phyloP scores from a whole-genome alignment of 257 asterid species.

The Dorcoceras hygrometricum region DNA sequence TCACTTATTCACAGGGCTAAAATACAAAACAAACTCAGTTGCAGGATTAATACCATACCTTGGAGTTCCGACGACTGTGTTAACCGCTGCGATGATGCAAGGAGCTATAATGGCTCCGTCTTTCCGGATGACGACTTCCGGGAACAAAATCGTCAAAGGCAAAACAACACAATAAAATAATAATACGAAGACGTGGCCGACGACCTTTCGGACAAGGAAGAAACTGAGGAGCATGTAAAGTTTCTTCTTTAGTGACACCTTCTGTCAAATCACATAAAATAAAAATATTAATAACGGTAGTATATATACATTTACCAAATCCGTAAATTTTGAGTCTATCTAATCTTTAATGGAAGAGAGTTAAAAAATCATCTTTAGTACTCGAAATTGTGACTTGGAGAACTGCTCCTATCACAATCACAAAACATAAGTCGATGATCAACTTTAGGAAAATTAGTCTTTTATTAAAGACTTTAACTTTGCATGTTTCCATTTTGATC shows the following conservation, averaged over 20 bases:
- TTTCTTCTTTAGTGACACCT: slow-evolving; percentile 56
- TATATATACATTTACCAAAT: too few species aligned
- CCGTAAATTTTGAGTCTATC: too few species aligned
- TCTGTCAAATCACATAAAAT: slow-evolving; percentile 37
- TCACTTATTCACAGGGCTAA: too few species aligned
- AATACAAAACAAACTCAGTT: too few species aligned
- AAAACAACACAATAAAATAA: slow-evolving; percentile 61
- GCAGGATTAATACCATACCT: slow-evolving; percentile 40
- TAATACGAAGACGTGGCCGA: slow-evolving; percentile 62
- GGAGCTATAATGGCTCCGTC: slow-evolving; percentile 66
- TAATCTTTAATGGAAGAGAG: too few species aligned
- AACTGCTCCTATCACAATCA: too few species aligned
- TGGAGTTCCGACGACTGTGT: slow-evolving; percentile 65
- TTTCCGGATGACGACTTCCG: slow-evolving; percentile 63
- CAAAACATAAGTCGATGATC: too few species aligned
- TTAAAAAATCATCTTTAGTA: too few species aligned
- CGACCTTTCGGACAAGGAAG: slow-evolving; percentile 66
- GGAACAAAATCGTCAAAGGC: slow-evolving; percentile 59
- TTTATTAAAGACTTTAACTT: too few species aligned
- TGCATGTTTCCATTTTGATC: too few species aligned
- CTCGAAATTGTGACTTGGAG: too few species aligned
- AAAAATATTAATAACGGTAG: neutral
- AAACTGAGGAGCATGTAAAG: slow-evolving; percentile 65
- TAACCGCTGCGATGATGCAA: slow-evolving; percentile 43
- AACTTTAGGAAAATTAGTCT: too few species aligned